A percentile compares a stretch with the other conserved stretches of the same genome.
These are phyloP conservation scores for Ceratocystiopsis sp. DNA, from an alignment of 2,329 filamentous ascomycete species.

Conservation along the genomic window DNA sequence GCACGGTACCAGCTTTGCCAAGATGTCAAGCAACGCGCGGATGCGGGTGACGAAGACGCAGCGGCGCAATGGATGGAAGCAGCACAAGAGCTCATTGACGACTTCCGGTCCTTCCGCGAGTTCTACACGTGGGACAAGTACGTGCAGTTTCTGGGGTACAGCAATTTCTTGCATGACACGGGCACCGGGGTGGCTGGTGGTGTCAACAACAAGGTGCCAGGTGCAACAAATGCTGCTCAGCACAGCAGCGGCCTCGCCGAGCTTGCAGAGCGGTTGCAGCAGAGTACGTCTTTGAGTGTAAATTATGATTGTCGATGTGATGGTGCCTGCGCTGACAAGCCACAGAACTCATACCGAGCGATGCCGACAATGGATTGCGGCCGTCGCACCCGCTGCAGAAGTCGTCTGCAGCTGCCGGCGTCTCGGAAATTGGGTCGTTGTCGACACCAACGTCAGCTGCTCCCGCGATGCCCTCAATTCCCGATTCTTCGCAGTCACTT, in stretches of 20 bases:
- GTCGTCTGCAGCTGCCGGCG: too few relatives aligned
- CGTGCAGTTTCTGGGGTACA: conserved; percentile 34
- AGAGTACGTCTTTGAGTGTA: conserved; percentile 24
- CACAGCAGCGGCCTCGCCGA: conserved; percentile 29
- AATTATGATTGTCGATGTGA: too few relatives aligned
- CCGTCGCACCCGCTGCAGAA: too few relatives aligned
- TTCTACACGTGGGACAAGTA: conserved; percentile 54
- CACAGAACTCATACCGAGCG: too few relatives aligned
- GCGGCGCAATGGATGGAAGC: conserved; percentile 37
- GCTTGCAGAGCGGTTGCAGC: conserved; percentile 37
- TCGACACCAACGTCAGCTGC: too few relatives aligned
- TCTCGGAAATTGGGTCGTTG: too few relatives aligned
- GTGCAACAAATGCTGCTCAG: conserved; percentile 1
- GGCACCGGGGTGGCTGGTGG: background rate
- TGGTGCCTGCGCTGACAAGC: too few relatives aligned
- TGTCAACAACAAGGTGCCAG: too few relatives aligned
- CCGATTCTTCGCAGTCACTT: too few relatives aligned
- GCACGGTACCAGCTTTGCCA: conserved; percentile 26
- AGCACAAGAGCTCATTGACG: conserved; percentile 41
- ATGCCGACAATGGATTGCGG: too few relatives aligned
- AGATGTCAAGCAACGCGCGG: conserved; percentile 18
- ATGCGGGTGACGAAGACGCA: conserved; percentile 24
- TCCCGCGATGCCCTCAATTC: too few relatives aligned
- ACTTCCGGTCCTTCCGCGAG: conserved; percentile 44
- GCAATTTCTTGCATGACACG: conserved; percentile 17